phyloP scores from a whole-genome alignment of 2,329 filamentous ascomycete species.

The Dactylellina parvicollis region DNA sequence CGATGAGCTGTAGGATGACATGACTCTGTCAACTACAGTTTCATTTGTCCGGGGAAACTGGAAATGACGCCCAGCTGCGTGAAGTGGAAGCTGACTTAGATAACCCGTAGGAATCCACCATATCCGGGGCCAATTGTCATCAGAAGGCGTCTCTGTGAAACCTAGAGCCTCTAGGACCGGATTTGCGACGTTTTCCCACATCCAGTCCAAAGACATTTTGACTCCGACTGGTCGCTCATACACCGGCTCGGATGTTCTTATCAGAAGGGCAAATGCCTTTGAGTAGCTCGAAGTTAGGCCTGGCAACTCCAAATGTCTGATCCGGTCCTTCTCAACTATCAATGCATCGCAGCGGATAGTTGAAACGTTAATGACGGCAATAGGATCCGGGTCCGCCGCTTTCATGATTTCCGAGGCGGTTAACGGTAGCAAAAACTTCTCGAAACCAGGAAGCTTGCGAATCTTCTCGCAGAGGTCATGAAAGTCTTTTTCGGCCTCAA shows the following conservation, averaged over 20 bases:
- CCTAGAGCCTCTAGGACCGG: constrained; percentile 59
- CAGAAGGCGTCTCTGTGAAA: constrained; percentile 53
- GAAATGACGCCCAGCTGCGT: constrained; percentile 60
- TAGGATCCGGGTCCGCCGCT: constrained; percentile 53
- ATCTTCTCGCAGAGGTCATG: neutral
- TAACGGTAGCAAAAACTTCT: constrained; percentile 6
- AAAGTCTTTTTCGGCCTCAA: neutral
- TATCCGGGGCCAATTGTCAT: constrained; percentile 55
- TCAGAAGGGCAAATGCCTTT: neutral
- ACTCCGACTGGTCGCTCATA: neutral
- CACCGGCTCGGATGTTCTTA: too few species aligned
- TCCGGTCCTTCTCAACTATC: neutral
- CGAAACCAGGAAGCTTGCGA: constrained; percentile 4
- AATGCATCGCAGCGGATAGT: constrained; percentile 14
- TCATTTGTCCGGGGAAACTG: constrained; percentile 55
- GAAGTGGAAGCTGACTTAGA: constrained; percentile 59
- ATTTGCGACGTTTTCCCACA: constrained; percentile 58
- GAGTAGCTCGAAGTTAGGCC: neutral
- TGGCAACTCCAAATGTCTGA: neutral
- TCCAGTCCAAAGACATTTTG: constrained; percentile 57
- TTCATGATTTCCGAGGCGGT: constrained; percentile 56
- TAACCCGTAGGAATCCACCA: constrained; percentile 61
- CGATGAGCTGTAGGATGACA: constrained; percentile 20
- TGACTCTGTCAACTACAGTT: constrained; percentile 57
- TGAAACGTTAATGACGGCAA: constrained; percentile 60